Percentiles rank a stretch among this genome's conserved stretches.
phyloP scores from a whole-genome alignment of 2,329 filamentous ascomycete genomes.

The Apiospora arundinis region DNA sequence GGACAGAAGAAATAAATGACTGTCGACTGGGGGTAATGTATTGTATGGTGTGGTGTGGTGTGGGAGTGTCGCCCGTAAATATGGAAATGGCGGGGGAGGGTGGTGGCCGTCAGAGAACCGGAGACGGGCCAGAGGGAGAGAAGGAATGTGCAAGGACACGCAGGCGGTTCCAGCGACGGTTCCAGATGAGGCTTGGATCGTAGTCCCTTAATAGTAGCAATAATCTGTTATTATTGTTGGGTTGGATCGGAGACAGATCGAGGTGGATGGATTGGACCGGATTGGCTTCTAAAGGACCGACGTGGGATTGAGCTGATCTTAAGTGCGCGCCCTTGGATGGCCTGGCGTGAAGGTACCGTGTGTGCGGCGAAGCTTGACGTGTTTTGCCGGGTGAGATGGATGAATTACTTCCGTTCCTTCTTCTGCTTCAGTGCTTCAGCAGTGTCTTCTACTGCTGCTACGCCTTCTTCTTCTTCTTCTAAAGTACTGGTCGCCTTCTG shows the following conservation, averaged over 20 bases:
- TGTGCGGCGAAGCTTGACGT: background rate
- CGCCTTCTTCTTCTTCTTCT: background rate
- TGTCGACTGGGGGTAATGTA: background rate
- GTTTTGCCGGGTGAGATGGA: constrained; percentile 6
- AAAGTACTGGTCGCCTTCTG: background rate
- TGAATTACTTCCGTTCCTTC: constrained; percentile 3
- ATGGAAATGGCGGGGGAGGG: constrained; percentile 2
- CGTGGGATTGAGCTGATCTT: constrained; percentile 4
- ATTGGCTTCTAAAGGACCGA: background rate
- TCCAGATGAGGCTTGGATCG: constrained; percentile 8
- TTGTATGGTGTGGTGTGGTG: background rate
- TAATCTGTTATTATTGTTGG: background rate
- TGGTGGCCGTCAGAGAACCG: background rate
- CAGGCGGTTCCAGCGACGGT: background rate
- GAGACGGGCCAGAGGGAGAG: background rate
- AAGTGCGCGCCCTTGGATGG: constrained; percentile 5
- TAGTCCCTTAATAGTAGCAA: constrained; percentile 12
- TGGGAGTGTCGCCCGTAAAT: background rate
- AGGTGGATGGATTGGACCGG: background rate
- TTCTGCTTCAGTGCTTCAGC: background rate
- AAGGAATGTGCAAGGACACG: constrained; percentile 1
- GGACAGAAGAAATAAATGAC: background rate
- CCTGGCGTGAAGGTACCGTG: background rate
- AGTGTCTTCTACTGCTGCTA: background rate
- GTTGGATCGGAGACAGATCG: constrained; percentile 15